Conservation (phyloP, 2,329 filamentous ascomycete genomes). For the Sporothrix pallida region DNA sequence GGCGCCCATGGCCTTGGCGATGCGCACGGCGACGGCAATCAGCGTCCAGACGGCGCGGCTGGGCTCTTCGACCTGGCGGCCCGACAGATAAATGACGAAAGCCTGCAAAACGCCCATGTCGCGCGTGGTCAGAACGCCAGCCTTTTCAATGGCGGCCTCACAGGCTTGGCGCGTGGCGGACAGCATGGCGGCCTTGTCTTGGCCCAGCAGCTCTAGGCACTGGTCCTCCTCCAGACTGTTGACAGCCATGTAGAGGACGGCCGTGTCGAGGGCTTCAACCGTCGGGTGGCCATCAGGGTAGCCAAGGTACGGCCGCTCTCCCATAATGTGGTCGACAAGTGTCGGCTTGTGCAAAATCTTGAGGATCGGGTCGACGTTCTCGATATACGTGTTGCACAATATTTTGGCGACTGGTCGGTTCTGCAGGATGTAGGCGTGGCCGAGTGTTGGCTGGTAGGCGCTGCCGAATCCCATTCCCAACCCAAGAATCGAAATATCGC, state of each 20-base stretch:
- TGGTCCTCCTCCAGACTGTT: constrained; percentile 28
- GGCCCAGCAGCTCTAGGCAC: constrained; percentile 23
- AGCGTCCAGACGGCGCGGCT: constrained; percentile 43
- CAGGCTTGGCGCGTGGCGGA: constrained; percentile 34
- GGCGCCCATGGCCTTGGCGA: constrained; percentile 41
- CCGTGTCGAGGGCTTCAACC: background rate
- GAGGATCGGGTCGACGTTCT: constrained; percentile 41
- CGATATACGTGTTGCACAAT: constrained; percentile 39
- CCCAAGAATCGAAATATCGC: background rate
- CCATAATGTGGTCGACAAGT: constrained; percentile 38
- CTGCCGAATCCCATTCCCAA: background rate
- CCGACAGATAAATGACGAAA: constrained; percentile 44
- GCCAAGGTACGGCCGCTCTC: constrained; percentile 39
- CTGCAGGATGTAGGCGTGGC: background rate
- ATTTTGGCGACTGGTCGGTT: background rate
- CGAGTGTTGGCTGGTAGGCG: background rate
- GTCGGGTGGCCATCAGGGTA: constrained; percentile 39
- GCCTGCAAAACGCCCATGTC: constrained; percentile 43
- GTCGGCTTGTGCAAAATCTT: constrained; percentile 41
- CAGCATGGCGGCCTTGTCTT: background rate
- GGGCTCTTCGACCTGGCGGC: constrained; percentile 36
- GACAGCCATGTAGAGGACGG: constrained; percentile 21
- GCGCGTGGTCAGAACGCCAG: constrained; percentile 40
- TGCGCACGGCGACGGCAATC: constrained; percentile 41
- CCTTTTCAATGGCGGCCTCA: constrained; percentile 39